Evolutionary conservation across 371 early-diverging fungal species (phyloP).

Genomic region (Rhizomucor pusillus): DNA sequence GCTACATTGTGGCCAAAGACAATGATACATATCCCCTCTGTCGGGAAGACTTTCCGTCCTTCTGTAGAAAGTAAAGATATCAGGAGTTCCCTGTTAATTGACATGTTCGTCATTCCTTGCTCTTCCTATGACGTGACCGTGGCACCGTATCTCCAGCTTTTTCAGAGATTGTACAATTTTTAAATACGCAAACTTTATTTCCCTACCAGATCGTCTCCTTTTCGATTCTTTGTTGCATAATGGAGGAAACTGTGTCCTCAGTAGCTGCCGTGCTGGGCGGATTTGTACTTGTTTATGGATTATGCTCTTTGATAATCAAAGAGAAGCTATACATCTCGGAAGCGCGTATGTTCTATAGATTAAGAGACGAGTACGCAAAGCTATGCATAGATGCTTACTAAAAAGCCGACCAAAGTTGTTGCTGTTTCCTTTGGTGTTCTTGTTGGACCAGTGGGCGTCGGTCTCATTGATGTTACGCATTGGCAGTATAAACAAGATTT

Average conservation of each 20-base stretch:
- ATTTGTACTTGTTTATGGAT: conserved; percentile 75
- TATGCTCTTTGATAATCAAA: conserved; percentile 82
- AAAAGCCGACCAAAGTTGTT: conserved; percentile 48
- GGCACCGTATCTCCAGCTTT: no score
- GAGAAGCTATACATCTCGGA: conserved; percentile 85
- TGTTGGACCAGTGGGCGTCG: conserved; percentile 61
- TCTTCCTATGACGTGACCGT: no score
- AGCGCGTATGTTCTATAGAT: conserved; percentile 50
- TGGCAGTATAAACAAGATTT: conserved; percentile 30
- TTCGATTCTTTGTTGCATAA: not conserved
- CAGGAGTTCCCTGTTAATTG: no score
- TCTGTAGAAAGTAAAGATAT: no score
- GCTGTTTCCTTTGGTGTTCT: conserved; percentile 80
- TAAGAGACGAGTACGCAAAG: no score
- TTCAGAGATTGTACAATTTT: no score
- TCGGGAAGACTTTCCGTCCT: no score
- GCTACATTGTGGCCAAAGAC: no score
- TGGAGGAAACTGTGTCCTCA: conserved; percentile 18
- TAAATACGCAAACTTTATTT: no score
- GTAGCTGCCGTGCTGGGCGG: conserved; percentile 58
- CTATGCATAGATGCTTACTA: no score
- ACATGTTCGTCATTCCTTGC: no score
- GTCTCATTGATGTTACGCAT: conserved; percentile 9
- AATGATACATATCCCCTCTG: no score
- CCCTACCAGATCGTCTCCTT: not conserved